Conservation (phyloP, 352 stramenopile genomes). For the Phytopythium aichiense region DNA sequence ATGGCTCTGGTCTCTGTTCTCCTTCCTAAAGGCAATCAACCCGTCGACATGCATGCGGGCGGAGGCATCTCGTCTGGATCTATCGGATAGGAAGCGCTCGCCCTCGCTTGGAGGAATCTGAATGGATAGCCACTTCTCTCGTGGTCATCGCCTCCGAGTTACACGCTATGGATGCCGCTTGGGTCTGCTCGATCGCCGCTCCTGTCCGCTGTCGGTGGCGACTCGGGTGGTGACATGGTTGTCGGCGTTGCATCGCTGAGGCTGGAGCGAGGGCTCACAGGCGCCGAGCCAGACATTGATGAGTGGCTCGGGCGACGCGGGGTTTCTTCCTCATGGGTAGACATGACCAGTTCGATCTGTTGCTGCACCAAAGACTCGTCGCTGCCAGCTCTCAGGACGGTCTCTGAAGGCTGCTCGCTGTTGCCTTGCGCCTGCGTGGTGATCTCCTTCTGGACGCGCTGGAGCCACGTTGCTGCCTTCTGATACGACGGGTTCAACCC, state of each 20-base stretch:
- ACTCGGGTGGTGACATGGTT: background rate
- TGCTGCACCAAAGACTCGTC: constrained; percentile 32
- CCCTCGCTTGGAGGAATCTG: background rate
- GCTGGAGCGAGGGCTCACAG: background rate
- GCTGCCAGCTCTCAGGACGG: constrained; percentile 9
- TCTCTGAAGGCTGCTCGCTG: background rate
- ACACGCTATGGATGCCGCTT: background rate
- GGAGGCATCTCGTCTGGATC: background rate
- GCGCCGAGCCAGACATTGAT: background rate
- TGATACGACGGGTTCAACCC: constrained; percentile 66
- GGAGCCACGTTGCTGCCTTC: constrained; percentile 79
- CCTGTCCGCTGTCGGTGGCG: background rate
- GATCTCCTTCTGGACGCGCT: constrained; percentile 63
- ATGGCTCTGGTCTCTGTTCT: background rate
- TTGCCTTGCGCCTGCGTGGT: constrained; percentile 9
- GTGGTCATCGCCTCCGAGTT: background rate
- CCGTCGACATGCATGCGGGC: background rate
- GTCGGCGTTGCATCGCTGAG: background rate
- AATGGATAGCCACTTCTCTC: background rate
- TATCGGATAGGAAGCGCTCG: background rate
- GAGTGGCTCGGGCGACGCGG: constrained; percentile 12
- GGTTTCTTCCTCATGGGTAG: constrained; percentile 42
- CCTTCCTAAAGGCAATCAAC: background rate
- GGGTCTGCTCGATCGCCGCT: background rate
- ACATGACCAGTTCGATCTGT: constrained; percentile 52